Evolutionary conservation across 148 eudicot genomes (phyloP).

Genomic region (Vaccinium corymbosum): DNA sequence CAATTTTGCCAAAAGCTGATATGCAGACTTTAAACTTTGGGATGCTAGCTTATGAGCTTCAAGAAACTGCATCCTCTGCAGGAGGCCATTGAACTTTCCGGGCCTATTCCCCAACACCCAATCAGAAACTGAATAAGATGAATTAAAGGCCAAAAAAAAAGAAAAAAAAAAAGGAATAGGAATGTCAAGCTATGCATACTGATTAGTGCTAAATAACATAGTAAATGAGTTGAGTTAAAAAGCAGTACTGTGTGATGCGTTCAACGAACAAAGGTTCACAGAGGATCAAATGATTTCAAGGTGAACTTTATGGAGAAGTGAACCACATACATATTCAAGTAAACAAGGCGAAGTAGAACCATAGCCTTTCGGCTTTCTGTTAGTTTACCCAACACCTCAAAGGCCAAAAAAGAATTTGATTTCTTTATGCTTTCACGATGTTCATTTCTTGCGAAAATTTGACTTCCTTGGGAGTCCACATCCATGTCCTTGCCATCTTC

Average conservation of each 20-base stretch:
- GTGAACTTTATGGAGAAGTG: neutral
- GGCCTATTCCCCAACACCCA: conserved; percentile 24
- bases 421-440: conserved; percentile 16
- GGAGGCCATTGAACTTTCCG: conserved; percentile 25
- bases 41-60: conserved; percentile 20
- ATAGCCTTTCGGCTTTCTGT: conserved; percentile 24
- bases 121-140: neutral
- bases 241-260: neutral
- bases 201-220: too few species aligned
- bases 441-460: conserved; percentile 19
- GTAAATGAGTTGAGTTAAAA: neutral
- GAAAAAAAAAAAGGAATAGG: neutral
- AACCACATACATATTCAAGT: conserved; percentile 29
- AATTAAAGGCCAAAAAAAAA: neutral
- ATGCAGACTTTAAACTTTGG: conserved; percentile 19
- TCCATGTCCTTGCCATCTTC: conserved; percentile 13
- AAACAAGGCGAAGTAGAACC: conserved; percentile 31
- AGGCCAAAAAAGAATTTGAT: conserved; percentile 24
- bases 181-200: too few species aligned
- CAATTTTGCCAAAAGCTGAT: conserved; percentile 7
- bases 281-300: neutral
- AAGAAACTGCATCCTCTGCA: conserved; percentile 25
- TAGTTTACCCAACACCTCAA: conserved; percentile 24
- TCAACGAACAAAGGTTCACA: neutral
- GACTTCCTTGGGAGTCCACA: conserved; percentile 13